phyloP scores from a whole-genome alignment of 176 grass and related monocot species.

The Areca catechu region DNA sequence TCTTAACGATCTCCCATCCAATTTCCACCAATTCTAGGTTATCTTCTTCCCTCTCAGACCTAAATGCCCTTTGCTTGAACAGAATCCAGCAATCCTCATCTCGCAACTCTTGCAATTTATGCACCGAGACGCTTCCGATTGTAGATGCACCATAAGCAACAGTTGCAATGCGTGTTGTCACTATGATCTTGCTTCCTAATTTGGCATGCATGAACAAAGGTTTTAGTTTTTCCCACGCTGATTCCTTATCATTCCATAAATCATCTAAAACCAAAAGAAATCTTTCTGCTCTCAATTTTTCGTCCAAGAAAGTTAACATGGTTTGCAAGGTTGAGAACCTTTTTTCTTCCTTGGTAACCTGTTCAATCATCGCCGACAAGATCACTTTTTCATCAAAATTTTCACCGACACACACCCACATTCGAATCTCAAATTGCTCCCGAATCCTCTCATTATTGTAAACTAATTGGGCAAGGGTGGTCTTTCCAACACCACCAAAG shows the following conservation, averaged over 20 bases:
- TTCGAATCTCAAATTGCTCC: no score
- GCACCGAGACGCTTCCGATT: not conserved
- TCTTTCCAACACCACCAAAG: no score
- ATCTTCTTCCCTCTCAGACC: not conserved
- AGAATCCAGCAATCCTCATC: slow-evolving; percentile 11
- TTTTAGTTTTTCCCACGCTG: slow-evolving; percentile 4
- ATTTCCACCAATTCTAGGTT: slow-evolving; percentile 4
- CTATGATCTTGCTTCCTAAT: no score
- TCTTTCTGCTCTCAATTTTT: not conserved
- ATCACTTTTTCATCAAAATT: no score
- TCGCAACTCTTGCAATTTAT: not conserved
- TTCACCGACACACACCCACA: no score
- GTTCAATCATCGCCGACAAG: no score
- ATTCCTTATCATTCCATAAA: slow-evolving; percentile 10
- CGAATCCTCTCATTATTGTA: no score
- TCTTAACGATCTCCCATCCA: slow-evolving; percentile 19
- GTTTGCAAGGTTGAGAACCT: no score
- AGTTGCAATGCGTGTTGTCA: no score
- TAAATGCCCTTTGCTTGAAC: slow-evolving; percentile 7
- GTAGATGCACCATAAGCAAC: not conserved
- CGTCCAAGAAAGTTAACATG: no score
- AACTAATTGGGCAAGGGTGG: no score
- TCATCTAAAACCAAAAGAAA: slow-evolving; percentile 22
- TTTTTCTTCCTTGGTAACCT: no score
- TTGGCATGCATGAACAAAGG: not conserved